Conservation (phyloP, 192 early-diverging fungal species). For the Allomyces macrogynus region DNA sequence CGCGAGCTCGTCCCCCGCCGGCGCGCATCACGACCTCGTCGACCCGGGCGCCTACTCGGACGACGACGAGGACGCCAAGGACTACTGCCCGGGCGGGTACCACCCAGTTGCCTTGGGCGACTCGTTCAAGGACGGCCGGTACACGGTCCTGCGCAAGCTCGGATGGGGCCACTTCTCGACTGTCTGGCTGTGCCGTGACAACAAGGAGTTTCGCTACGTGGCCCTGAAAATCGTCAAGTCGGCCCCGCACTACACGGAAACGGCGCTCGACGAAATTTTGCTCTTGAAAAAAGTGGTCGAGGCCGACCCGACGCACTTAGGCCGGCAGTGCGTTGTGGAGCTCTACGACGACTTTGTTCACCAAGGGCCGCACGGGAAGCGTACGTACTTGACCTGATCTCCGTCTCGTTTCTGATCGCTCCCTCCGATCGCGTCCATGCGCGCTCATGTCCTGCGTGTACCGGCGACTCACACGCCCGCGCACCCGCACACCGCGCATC, state of each 20-base stretch:
- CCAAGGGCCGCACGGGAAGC: conserved; percentile 67
- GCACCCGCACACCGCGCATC: no score
- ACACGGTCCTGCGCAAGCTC: conserved; percentile 71
- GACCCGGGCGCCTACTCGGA: conserved; percentile 14
- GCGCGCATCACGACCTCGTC: no score
- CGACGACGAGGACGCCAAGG: conserved; percentile 74
- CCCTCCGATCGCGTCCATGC: no score
- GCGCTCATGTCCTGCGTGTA: no score
- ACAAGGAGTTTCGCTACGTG: conserved; percentile 48
- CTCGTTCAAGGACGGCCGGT: conserved; percentile 50
- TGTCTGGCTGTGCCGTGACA: conserved; percentile 80
- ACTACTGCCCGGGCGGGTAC: conserved; percentile 76
- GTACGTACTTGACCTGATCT: conserved; percentile 7
- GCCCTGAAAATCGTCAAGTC: conserved; percentile 97
- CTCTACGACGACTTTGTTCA: conserved; percentile 84
- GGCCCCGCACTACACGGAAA: conserved; percentile 84
- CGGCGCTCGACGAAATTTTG: conserved; percentile 88
- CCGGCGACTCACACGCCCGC: no score
- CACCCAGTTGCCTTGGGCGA: conserved; percentile 76
- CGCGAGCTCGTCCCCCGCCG: no score
- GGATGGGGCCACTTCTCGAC: conserved; percentile 99
- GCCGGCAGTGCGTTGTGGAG: conserved; percentile 54
- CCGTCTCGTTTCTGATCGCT: no score
- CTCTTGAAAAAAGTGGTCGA: conserved; percentile 61
- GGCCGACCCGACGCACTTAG: conserved; percentile 30